Evolutionary conservation across 2,329 filamentous ascomycete species (phyloP), one percentile per base, ranked within the genome.

Genomic region (Arthrobotrys entomopaga): DNA sequence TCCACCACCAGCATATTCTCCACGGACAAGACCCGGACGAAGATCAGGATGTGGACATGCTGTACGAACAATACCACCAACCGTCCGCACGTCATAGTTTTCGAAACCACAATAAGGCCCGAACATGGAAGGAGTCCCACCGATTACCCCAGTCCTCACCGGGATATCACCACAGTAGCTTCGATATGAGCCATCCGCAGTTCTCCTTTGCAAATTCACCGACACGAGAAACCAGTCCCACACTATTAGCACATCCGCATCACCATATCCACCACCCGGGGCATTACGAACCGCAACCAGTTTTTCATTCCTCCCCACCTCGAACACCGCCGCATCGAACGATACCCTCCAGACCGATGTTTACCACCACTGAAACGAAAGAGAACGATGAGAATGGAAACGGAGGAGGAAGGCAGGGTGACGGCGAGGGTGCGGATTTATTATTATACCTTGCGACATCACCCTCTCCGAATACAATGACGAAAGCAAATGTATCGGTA

Each of bases 401-500:
- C 48, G 11, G 34, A n/a, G 43, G 42, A 20, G 90, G 89, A 80
- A 82, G 85, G 0, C 90, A 88, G 72, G 58, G 54, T 26, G 70
- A 74, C 22, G 89, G 95, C 79, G 91, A 97, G 79, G 93, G 92
- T 29, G 91, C 90, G 15, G 91, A 92, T 80, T 83, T 94, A 42
- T 84, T 95, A 22, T 84, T 94, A 43, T 97, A 94, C 81, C 87
- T 98, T 15, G 93, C 93, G 56, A 92, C 92, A 59, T 98, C 94
- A 5, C 95, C 95, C 0, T 96, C 93, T 0, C 92, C 93, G 0
- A 92, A 91, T 53, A 88, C 77, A 81, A 77, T 78, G 77, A 79
- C 80, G 24, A 79, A 77, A 72, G 63, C 80, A 64, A 83, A 83
- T 77, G 81, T 86, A 26, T 73, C 67, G 38, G 61, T 77, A 52